Percentiles rank a stretch among this genome's conserved stretches.
Evolutionary conservation across 2,329 filamentous ascomycete species (phyloP).

Genomic region (Fusarium sp.): DNA sequence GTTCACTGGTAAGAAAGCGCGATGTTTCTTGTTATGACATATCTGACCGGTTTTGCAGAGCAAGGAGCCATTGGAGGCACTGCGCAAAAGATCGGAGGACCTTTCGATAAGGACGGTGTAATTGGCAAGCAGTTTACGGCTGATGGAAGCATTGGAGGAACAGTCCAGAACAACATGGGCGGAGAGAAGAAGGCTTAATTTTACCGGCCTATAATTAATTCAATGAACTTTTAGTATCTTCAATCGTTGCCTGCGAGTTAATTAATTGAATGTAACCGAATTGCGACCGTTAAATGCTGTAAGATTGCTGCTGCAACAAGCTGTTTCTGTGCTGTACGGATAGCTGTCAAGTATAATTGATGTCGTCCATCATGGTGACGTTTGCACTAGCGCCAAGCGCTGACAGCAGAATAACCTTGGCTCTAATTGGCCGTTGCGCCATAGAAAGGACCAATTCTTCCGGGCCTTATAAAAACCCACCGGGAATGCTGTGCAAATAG

Average conservation of each 20-base stretch:
- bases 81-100: slow-evolving; percentile 63
- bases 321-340: not conserved
- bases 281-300: not conserved
- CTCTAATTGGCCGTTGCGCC: not conserved
- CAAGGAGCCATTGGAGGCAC: slow-evolving; percentile 63
- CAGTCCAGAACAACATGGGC: slow-evolving; percentile 60
- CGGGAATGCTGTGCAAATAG: not conserved
- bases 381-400: not conserved
- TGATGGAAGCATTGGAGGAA: slow-evolving; percentile 64
- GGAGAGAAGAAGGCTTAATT: slow-evolving; percentile 50
- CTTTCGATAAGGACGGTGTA: slow-evolving; percentile 61
- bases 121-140: slow-evolving; percentile 68
- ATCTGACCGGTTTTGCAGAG: slow-evolving; percentile 43
- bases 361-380: slow-evolving; percentile 21
- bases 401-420: not conserved
- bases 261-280: not conserved
- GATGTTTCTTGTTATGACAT: fast-evolving
- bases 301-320: not conserved
- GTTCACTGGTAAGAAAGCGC: slow-evolving; percentile 59
- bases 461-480: not conserved
- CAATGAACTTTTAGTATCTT: not conserved
- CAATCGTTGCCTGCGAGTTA: fast-evolving
- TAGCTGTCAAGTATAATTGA: not conserved
- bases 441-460: slow-evolving; percentile 13
- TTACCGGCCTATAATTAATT: not conserved